phyloP scores from a whole-genome alignment of 2,329 filamentous ascomycete species.

The Teratosphaeria gauchensis region DNA sequence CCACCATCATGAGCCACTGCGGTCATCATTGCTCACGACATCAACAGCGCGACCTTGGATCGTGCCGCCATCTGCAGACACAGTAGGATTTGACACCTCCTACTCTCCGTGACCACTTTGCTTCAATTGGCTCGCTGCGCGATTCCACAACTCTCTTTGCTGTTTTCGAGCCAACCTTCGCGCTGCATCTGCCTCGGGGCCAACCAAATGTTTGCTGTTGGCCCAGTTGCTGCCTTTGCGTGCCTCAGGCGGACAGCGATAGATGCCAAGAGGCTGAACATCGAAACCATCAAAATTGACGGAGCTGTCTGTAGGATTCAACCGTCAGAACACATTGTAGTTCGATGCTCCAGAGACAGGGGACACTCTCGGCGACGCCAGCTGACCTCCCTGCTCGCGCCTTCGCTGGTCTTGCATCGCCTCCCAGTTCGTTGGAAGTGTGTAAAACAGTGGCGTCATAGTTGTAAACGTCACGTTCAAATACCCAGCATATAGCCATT shows the following conservation, averaged over 20 bases:
- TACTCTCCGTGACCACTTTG: background rate
- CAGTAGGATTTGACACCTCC: background rate
- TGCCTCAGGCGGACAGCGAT: background rate
- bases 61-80: background rate
- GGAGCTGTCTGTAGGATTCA: background rate
- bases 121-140: background rate
- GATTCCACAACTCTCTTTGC: background rate
- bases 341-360: background rate
- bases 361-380: no score
- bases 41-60: no score
- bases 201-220: background rate
- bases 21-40: no score
- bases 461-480: no score
- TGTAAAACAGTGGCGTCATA: no score
- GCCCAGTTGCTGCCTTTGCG: background rate
- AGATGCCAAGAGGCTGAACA: background rate
- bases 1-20: no score
- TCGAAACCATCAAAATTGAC: background rate
- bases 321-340: background rate
- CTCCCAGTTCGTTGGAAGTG: no score
- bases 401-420: no score
- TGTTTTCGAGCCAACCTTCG: background rate
- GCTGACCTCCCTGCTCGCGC: no score
- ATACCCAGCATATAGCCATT: no score
- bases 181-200: background rate